Conservation (phyloP, 306 rosid species). For the Fragaria nilgerrensis region DNA sequence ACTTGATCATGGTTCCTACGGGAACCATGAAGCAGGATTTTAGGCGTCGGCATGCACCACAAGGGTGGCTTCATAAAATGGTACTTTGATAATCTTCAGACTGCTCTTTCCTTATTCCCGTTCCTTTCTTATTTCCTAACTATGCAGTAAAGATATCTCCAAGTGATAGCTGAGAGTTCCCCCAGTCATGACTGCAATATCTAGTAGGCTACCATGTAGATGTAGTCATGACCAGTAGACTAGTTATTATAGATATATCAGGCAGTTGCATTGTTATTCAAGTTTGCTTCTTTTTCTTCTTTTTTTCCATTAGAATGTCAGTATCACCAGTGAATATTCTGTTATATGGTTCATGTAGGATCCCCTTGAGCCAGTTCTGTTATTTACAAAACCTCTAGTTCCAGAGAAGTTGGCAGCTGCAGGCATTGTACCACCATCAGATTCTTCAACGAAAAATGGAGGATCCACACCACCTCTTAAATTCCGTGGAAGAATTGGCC, state of each 20-base stretch:
- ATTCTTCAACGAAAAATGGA: constrained; percentile 50
- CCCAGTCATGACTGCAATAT: neutral
- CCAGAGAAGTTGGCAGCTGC: constrained; percentile 93
- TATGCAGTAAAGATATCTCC: neutral
- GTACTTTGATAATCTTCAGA: constrained; percentile 34
- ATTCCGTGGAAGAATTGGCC: constrained; percentile 82
- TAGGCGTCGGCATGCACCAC: constrained; percentile 63
- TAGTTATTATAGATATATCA: neutral
- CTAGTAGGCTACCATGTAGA: neutral
- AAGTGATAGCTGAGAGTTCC: neutral
- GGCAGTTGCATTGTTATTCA: neutral
- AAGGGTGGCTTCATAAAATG: constrained; percentile 94
- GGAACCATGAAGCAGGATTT: constrained; percentile 68
- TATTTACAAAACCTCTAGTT: constrained; percentile 81
- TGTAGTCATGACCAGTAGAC: neutral
- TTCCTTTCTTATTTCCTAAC: neutral
- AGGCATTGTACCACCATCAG: constrained; percentile 64
- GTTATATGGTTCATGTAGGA: constrained; percentile 61
- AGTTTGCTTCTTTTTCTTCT: too few relatives aligned
- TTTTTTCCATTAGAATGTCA: neutral
- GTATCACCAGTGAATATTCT: constrained; percentile 11
- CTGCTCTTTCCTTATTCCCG: neutral
- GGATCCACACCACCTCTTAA: constrained; percentile 52
- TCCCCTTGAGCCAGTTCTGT: constrained; percentile 84
- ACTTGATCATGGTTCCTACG: constrained; percentile 46